Base-by-base conservation (phyloP, 2,329 filamentous ascomycete genomes). In the Aspergillus texensis region DNA sequence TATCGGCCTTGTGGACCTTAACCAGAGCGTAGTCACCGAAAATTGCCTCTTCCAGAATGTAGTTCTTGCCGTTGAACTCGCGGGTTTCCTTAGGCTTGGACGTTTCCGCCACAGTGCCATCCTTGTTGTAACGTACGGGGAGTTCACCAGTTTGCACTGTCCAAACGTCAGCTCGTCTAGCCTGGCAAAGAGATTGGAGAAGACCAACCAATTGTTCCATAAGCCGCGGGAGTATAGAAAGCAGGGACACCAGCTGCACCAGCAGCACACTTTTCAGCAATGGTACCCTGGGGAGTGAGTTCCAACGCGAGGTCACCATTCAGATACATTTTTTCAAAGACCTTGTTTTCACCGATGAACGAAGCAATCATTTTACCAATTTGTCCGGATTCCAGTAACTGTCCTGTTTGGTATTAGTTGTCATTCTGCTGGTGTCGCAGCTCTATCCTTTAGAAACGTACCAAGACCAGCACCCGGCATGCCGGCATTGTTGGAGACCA, bases 211-310 rank as follows among this genome's bases (percentile, higher is more conserved):
- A 94, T 91, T 30, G 92, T 94, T 68, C 91, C 90, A 70, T 91
- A 90, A 61, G 89, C 91, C 4, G 91, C 92, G 1, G 91, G 89
- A 0, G 92, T 94, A 72, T 89, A 95, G 77, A 95, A 96, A 63
- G 93, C 93, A 36, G 93, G 93, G 69, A 97, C 90, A 60, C 93
- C 93, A 74, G 91, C 91, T 61, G 93, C 93, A 68, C 92, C 93
- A 48, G 92, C 89, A 61, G 92, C 86, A 79, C 93, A 93, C 70
- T 93, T 88, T 81, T 97, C 93, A 43, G 93, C 93, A 58, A 97
- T 86, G 21, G 92, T 96, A 67, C 93, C 93, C 79, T 96, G 93
- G 1, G 93, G 93, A 28, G 91, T 94, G 67, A 97, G 86, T 81
- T 97, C 93, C 59, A 97, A 86, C 76, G 94, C 90, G 62, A 96